phyloP scores from a whole-genome alignment of 345 rosid species.

The Mallotus nudiflorus region DNA sequence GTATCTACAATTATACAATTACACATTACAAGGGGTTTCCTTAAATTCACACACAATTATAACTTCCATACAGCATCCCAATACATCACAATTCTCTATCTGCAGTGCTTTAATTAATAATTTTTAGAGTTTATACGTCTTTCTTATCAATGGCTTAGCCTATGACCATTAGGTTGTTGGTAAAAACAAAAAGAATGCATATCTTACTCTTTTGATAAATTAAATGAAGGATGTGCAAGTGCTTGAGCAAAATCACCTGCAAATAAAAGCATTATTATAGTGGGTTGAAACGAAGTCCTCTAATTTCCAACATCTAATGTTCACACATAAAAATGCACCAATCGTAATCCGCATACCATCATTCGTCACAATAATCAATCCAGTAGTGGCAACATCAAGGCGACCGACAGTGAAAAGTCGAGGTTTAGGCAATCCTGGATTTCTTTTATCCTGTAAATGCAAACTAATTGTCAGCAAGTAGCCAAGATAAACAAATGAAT shows the following conservation, averaged over 20 bases:
- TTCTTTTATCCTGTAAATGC: conserved; percentile 54
- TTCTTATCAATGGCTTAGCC: not conserved
- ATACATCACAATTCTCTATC: not conserved
- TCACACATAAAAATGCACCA: not conserved
- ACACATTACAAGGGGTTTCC: not conserved
- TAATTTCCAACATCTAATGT: not conserved
- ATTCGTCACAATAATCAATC: conserved; percentile 82
- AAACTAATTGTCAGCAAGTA: conserved; percentile 12
- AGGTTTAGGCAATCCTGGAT: conserved; percentile 74
- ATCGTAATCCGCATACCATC: conserved; percentile 50
- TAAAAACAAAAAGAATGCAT: not conserved
- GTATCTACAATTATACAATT: conserved; percentile 58
- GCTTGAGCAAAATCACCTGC: conserved; percentile 88
- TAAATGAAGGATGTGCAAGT: conserved; percentile 87
- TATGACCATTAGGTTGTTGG: not conserved
- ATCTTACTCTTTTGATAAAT: conserved; percentile 74
- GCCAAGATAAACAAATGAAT: not conserved
- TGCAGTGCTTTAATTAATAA: not conserved
- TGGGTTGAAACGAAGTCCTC: conserved; percentile 11
- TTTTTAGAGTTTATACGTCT: not conserved
- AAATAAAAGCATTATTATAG: conserved; percentile 11
- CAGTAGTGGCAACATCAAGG: conserved; percentile 93
- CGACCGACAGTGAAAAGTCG: conserved; percentile 95
- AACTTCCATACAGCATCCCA: not conserved
- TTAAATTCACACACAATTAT: not conserved